phyloP scores from a whole-genome alignment of 2,329 filamentous ascomycete genomes.

The Camptophora hylomeconis region DNA sequence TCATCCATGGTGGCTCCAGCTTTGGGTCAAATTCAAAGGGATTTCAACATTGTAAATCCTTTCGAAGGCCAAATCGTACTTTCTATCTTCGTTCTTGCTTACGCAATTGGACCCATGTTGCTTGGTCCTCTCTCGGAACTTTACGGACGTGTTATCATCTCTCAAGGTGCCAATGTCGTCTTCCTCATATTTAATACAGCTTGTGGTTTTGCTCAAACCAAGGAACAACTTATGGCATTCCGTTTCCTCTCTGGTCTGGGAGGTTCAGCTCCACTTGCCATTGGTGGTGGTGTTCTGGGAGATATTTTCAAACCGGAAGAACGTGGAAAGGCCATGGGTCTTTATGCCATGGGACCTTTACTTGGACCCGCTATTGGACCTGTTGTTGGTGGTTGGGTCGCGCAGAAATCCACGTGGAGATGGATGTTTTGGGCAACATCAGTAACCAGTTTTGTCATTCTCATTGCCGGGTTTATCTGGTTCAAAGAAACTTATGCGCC shows the following conservation, averaged over 20 bases:
- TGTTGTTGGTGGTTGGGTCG: conserved; percentile 48
- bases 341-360: conserved; percentile 18
- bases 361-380: conserved; percentile 38
- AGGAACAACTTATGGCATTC: conserved; percentile 43
- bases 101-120: conserved; percentile 40
- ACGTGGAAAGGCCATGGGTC: conserved; percentile 18
- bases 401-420: conserved; percentile 25
- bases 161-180: conserved; percentile 43
- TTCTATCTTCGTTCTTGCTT: conserved; percentile 44
- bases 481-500: conserved; percentile 50
- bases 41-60: conserved; percentile 36
- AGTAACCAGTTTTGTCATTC: conserved; percentile 45
- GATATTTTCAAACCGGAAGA: conserved; percentile 19
- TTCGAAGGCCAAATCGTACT: conserved; percentile 37
- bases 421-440: conserved; percentile 40
- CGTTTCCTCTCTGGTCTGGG: conserved; percentile 47
- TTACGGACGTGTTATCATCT: conserved; percentile 41
- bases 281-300: conserved; percentile 32
- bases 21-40: conserved; percentile 37
- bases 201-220: conserved; percentile 43
- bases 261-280: conserved; percentile 41
- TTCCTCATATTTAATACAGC: conserved; percentile 48
- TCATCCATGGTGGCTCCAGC: conserved; percentile 48
- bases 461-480: conserved; percentile 42
- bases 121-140: conserved; percentile 43